A percentile compares a stretch with the other conserved stretches of the same genome.
phyloP scores from a whole-genome alignment of 352 stramenopile species.

The Pythium plurisporium region DNA sequence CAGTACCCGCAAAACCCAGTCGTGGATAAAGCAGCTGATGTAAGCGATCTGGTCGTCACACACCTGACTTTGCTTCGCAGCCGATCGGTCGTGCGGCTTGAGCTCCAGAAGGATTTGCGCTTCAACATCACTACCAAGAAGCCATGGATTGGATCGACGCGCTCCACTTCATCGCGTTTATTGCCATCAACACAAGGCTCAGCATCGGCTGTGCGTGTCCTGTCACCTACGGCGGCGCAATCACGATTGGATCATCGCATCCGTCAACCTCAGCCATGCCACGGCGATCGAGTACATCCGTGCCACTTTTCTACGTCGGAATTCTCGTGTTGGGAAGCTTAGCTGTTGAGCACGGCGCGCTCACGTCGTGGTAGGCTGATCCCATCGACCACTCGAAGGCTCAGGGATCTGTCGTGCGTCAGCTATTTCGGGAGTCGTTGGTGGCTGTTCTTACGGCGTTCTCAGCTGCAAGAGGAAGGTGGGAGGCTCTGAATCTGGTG shows the following conservation, averaged over 20 bases:
- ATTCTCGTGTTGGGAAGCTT: not conserved
- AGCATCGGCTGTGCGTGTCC: not conserved
- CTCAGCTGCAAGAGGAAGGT: too few species aligned
- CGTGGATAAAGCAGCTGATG: not conserved
- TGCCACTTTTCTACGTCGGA: not conserved
- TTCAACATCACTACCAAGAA: slow-evolving; percentile 23
- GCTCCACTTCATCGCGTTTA: slow-evolving; percentile 25
- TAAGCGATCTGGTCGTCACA: not conserved
- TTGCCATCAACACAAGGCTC: slow-evolving; percentile 18
- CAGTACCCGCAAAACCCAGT: not conserved
- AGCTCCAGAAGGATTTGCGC: slow-evolving; percentile 24
- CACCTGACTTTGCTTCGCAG: not conserved
- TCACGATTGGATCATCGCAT: not conserved
- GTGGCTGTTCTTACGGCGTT: too few species aligned
- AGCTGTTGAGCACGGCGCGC: too few species aligned
- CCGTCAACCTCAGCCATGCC: too few species aligned
- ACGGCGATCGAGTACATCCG: too few species aligned
- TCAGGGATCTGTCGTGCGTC: too few species aligned
- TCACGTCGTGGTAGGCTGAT: too few species aligned
- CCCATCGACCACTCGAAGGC: too few species aligned
- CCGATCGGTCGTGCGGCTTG: slow-evolving; percentile 8
- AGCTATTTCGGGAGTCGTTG: too few species aligned
- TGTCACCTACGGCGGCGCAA: not conserved
- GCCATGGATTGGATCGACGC: slow-evolving; percentile 27
- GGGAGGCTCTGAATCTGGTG: too few species aligned